These are phyloP conservation scores for Gossypium sturtianum DNA, from an alignment of 345 rosid species.

Conservation along the genomic window DNA sequence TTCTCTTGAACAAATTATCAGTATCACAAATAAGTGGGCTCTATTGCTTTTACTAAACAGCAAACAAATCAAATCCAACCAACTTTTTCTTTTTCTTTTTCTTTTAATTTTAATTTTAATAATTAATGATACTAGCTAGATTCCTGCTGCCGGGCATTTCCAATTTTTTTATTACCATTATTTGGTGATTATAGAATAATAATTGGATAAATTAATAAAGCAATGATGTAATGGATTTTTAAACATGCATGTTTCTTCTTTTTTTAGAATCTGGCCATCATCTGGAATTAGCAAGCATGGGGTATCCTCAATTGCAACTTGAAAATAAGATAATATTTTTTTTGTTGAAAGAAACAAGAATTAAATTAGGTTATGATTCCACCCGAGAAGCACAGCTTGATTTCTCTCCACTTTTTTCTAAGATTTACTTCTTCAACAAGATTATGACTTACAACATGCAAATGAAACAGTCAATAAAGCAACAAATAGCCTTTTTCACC, in stretches of 20 bases:
- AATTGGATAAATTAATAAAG: not conserved
- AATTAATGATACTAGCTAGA: not conserved
- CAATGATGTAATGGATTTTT: not conserved
- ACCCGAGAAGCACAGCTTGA: not conserved
- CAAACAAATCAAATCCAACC: not conserved
- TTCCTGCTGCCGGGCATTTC: constrained; percentile 7
- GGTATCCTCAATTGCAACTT: not conserved
- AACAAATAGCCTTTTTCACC: not conserved
- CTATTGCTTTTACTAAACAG: not conserved
- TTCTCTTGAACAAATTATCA: constrained; percentile 6
- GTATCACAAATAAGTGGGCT: not conserved
- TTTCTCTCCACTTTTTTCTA: not conserved
- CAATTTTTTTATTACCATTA: not conserved
- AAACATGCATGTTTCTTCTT: not conserved
- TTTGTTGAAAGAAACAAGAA: not conserved
- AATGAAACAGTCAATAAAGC: not conserved
- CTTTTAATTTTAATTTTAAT: not conserved
- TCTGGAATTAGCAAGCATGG: not conserved
- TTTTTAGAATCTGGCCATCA: not conserved
- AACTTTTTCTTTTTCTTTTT: not conserved
- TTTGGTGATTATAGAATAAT: not conserved
- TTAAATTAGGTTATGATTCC: not conserved
- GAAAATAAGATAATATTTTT: not conserved
- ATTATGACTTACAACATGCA: not conserved
- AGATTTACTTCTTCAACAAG: not conserved